phyloP scores from a whole-genome alignment of 1,284 basidiomycete genomes.

The Cryptococcus neoformans region DNA sequence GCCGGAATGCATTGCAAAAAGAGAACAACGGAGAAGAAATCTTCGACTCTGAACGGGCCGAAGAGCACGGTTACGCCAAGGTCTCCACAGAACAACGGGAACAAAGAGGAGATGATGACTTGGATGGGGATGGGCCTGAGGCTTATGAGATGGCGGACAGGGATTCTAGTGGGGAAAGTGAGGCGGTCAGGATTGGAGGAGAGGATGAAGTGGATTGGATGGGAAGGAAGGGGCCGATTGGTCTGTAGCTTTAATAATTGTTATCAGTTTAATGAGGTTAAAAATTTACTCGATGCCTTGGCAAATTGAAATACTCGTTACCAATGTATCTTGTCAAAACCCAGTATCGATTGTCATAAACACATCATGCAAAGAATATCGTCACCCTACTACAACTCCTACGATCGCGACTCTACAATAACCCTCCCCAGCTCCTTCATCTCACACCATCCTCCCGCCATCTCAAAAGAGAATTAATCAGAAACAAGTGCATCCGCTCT shows the following conservation, averaged over 20 bases:
- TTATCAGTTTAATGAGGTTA: neutral
- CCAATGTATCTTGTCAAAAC: neutral
- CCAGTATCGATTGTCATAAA: too few species aligned
- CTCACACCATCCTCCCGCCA: neutral
- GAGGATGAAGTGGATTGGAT: conserved; percentile 37
- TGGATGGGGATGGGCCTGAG: conserved; percentile 33
- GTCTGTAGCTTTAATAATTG: neutral
- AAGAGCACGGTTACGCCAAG: conserved; percentile 32
- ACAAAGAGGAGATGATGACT: neutral
- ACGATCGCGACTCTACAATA: neutral
- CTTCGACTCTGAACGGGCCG: conserved; percentile 2
- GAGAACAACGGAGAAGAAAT: neutral
- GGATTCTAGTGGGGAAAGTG: conserved; percentile 23
- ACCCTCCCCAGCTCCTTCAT: neutral
- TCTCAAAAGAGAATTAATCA: neutral
- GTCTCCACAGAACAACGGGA: conserved; percentile 11
- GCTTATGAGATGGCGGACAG: conserved; percentile 40
- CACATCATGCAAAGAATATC: neutral
- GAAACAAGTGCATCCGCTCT: neutral
- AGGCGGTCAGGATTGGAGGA: conserved; percentile 33
- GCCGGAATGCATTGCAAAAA: conserved; percentile 55
- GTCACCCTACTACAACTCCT: neutral
- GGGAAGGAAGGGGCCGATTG: conserved; percentile 1
- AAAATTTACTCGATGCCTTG: neutral
- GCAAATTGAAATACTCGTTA: neutral